Conservation (phyloP, 345 rosid species). For the Orychophragmus violaceus region DNA sequence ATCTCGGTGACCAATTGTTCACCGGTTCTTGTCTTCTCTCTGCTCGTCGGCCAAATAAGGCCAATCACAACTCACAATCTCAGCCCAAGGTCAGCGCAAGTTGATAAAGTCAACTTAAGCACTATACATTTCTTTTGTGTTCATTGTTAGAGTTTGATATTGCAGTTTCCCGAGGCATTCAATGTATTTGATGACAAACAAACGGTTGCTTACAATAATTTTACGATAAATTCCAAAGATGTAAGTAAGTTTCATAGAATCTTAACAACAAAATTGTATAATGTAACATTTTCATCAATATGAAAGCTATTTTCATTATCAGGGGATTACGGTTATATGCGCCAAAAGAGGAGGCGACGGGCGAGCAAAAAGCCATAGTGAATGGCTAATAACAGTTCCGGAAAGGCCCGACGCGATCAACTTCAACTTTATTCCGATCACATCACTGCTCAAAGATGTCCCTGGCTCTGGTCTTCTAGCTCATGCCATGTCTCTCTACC, state of each 20-base stretch:
- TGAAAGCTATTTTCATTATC: neutral
- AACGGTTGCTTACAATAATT: conserved; percentile 37
- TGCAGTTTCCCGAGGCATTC: conserved; percentile 76
- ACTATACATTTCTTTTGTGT: neutral
- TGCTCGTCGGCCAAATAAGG: conserved; percentile 36
- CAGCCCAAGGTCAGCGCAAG: conserved; percentile 41
- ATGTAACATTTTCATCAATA: neutral
- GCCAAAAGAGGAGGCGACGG: conserved; percentile 72
- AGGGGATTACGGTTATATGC: conserved; percentile 79
- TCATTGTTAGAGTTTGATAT: neutral
- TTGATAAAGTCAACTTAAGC: neutral
- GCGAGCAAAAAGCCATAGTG: conserved; percentile 51
- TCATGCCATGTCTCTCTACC: conserved; percentile 93
- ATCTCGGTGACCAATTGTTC: conserved; percentile 79
- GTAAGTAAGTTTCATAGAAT: conserved; percentile 49
- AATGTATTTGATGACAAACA: conserved; percentile 54
- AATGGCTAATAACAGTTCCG: conserved; percentile 86
- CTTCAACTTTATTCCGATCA: conserved; percentile 76
- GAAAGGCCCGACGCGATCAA: conserved; percentile 65
- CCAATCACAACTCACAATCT: conserved; percentile 4
- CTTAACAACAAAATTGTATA: neutral
- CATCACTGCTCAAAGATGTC: conserved; percentile 69
- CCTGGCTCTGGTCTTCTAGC: conserved; percentile 83
- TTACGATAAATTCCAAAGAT: conserved; percentile 48
- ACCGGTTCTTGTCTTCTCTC: conserved; percentile 59